Evolutionary conservation across 768 basidiomycete species (phyloP).

Genomic region (Lentinula sp.): DNA sequence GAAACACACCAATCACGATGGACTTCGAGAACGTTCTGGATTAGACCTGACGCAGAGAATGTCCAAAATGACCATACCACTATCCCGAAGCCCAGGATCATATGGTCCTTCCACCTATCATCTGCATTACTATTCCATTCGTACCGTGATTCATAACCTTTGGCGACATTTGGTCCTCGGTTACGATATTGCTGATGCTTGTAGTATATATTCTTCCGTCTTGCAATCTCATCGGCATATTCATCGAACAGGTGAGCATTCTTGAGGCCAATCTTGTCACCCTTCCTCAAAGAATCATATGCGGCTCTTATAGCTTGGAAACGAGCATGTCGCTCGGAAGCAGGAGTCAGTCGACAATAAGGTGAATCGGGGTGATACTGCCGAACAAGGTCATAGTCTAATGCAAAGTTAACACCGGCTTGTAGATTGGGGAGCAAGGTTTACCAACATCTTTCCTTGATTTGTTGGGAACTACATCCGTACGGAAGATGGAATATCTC

Average conservation of each 20-base stretch:
- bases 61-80: constrained; percentile 28
- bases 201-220: constrained; percentile 36
- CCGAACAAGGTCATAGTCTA: constrained; percentile 73
- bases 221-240: constrained; percentile 45
- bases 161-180: constrained; percentile 5
- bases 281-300: constrained; percentile 51
- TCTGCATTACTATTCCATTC: constrained; percentile 26
- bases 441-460: constrained; percentile 31
- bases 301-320: constrained; percentile 64
- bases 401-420: neutral
- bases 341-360: constrained; percentile 30
- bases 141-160: constrained; percentile 5
- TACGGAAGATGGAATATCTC: constrained; percentile 34
- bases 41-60: neutral
- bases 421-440: neutral
- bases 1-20: constrained; percentile 38
- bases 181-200: constrained; percentile 22
- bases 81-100: constrained; percentile 43
- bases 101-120: constrained; percentile 45
- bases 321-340: constrained; percentile 44
- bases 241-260: constrained; percentile 29
- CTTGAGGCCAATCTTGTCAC: constrained; percentile 12
- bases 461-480: constrained; percentile 24
- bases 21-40: constrained; percentile 22
- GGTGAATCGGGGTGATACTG: constrained; percentile 67